These are phyloP conservation scores for Populus hybrid DNA, from an alignment of 441 rosid species.

Conservation along the genomic window DNA sequence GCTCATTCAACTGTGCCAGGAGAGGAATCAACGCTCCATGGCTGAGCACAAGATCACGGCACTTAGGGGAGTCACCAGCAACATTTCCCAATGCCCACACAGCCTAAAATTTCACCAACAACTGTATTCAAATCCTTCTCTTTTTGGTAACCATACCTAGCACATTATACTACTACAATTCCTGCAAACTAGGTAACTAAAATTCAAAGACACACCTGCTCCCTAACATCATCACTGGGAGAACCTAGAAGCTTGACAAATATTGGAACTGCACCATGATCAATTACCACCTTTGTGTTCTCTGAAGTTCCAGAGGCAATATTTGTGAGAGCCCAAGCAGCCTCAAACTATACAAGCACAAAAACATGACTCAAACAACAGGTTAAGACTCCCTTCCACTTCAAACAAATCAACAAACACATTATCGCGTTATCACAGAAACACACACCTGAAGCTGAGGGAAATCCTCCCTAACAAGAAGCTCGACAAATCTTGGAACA, in stretches of 20 bases:
- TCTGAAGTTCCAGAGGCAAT: constrained; percentile 72
- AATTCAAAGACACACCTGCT: constrained; percentile 41
- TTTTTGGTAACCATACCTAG: neutral
- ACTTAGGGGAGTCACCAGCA: constrained; percentile 72
- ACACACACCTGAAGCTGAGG: constrained; percentile 55
- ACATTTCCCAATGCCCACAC: constrained; percentile 80
- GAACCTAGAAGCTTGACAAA: constrained; percentile 70
- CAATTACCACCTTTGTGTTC: constrained; percentile 60
- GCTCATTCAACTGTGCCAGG: constrained; percentile 54
- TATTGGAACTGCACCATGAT: constrained; percentile 62
- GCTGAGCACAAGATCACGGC: constrained; percentile 71
- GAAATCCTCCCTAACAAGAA: constrained; percentile 52
- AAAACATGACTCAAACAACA: neutral
- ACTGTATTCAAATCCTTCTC: neutral
- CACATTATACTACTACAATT: neutral
- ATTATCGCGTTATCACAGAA: neutral
- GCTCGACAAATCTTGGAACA: constrained; percentile 68
- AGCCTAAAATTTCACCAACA: constrained; percentile 38
- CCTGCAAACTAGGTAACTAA: neutral
- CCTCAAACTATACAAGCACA: constrained; percentile 46
- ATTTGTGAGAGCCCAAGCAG: constrained; percentile 72
- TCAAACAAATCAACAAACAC: neutral
- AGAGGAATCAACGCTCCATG: constrained; percentile 55
- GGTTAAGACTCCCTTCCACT: neutral
- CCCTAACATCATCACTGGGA: constrained; percentile 68